Evolutionary conservation across 345 rosid genomes (phyloP), one percentile per base, ranked within the genome.

Genomic region (Citrus inodora): DNA sequence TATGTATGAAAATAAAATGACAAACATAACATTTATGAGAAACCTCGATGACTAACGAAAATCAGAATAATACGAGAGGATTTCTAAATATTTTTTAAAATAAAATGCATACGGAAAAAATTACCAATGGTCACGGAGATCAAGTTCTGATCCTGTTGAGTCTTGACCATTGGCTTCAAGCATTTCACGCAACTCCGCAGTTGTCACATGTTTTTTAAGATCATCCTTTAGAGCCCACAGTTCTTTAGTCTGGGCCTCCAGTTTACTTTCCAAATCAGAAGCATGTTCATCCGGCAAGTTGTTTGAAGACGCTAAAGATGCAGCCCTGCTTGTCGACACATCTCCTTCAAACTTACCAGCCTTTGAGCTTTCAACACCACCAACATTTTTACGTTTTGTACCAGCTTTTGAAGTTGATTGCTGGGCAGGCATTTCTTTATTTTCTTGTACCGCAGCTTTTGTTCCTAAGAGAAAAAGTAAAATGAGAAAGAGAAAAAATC

Each of bases 191-290:
- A 94, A 38, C 89, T 91, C 97, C 40, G 80, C 87, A 61, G 93
- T 86, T 73, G 90, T 84, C 40, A 91, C 95, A 85, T 92, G 80
- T 86, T 89, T 90, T 86, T 91, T 94, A 68, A 96, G 86, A 75
- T 87, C 87, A 87, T 96, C 98, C 87, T 94, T 96, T 79, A 96
- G 80, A 51, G 87, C 86, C 99, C 99, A 96, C 80, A 96, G 67
- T 77, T 85, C 94, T 85, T 90, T 94, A 74, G 85, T 83, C 83
- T 96, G 98, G 30, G 88, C 88, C 88, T 96, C 97, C 81, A 90
- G 81, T 79, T 85, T 88, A 58, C 73, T 83, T 78, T 92, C 91
- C 81, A 80, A 72, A 58, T 89, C 86, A 78, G 83, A 82, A 69
- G 81, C 70, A 60, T 81, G 72, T 78, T 71, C 81, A 62, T 63